Conservation (phyloP, 345 rosid species). For the Eucalyptus fibrosa region DNA sequence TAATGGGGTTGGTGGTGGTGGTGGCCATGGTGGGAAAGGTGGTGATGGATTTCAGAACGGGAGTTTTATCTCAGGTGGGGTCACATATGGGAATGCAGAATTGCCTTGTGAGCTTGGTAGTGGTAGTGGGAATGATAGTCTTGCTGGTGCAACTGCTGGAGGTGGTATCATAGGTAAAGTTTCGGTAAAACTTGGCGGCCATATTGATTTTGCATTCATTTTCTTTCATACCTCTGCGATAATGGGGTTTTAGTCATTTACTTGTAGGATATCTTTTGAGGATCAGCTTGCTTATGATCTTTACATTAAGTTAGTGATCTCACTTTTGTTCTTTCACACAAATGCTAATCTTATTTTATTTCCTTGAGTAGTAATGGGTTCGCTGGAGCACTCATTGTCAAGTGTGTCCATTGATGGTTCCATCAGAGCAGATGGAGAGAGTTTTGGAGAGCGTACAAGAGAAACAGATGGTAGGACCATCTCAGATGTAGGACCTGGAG, state of each 20-base stretch:
- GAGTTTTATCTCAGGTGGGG: slow-evolving; percentile 58
- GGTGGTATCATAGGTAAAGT: slow-evolving; percentile 83
- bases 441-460: slow-evolving; percentile 42
- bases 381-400: slow-evolving; percentile 71
- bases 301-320: not conserved
- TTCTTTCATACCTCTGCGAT: not conserved
- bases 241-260: not conserved
- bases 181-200: not conserved
- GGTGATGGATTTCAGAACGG: slow-evolving; percentile 77
- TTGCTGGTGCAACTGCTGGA: slow-evolving; percentile 62
- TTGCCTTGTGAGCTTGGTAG: slow-evolving; percentile 98
- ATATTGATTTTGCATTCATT: not conserved
- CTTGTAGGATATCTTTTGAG: not conserved
- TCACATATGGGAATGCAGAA: slow-evolving; percentile 64
- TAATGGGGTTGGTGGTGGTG: slow-evolving; percentile 81
- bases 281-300: not conserved
- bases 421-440: slow-evolving; percentile 73
- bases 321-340: not conserved
- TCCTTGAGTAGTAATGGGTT: slow-evolving; percentile 75
- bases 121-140: slow-evolving; percentile 77
- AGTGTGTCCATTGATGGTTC: slow-evolving; percentile 72
- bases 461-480: slow-evolving; percentile 6
- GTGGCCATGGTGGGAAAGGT: slow-evolving; percentile 94
- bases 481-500: slow-evolving; percentile 66
- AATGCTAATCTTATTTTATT: not conserved